phyloP scores from a whole-genome alignment of 768 basidiomycete species.

The Austroboletus eburneus region DNA sequence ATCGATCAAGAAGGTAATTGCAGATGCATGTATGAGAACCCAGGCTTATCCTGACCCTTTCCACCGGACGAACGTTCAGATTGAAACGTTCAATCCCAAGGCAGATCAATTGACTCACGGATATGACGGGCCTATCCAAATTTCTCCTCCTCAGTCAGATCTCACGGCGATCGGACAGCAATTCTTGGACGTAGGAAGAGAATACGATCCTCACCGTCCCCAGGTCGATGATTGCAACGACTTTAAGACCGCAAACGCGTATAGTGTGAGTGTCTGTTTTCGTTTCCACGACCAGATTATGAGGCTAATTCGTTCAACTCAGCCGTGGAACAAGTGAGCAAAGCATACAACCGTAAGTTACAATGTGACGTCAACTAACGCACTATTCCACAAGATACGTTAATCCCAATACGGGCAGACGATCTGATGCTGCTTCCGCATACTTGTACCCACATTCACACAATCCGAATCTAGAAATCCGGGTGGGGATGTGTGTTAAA shows the following conservation, averaged over 20 bases:
- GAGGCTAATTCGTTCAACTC: neutral
- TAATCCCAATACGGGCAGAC: slow-evolving; percentile 35
- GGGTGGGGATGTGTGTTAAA: slow-evolving; percentile 32
- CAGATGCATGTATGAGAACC: neutral
- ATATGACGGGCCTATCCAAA: slow-evolving; percentile 28
- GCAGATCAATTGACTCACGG: slow-evolving; percentile 32
- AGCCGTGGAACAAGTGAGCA: slow-evolving; percentile 20
- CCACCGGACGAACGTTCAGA: neutral
- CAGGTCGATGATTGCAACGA: slow-evolving; percentile 45
- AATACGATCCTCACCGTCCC: slow-evolving; percentile 47
- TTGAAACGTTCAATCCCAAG: slow-evolving; percentile 33
- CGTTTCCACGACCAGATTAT: neutral
- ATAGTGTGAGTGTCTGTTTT: slow-evolving; percentile 19
- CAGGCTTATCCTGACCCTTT: too few relatives aligned
- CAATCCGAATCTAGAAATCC: slow-evolving; percentile 28
- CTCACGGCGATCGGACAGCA: slow-evolving; percentile 29
- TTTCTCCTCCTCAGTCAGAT: slow-evolving; percentile 19
- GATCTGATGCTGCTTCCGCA: slow-evolving; percentile 32
- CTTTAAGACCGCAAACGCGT: slow-evolving; percentile 30
- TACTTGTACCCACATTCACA: slow-evolving; percentile 34
- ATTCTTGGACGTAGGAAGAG: slow-evolving; percentile 42
- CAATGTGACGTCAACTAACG: neutral
- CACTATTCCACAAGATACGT: slow-evolving; percentile 45
- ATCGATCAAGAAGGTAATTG: slow-evolving; percentile 19
- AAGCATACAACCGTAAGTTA: neutral